A percentile compares a stretch with the other conserved stretches of the same genome.
phyloP scores from a whole-genome alignment of 129 eudicot species.

The Centella asiatica region DNA sequence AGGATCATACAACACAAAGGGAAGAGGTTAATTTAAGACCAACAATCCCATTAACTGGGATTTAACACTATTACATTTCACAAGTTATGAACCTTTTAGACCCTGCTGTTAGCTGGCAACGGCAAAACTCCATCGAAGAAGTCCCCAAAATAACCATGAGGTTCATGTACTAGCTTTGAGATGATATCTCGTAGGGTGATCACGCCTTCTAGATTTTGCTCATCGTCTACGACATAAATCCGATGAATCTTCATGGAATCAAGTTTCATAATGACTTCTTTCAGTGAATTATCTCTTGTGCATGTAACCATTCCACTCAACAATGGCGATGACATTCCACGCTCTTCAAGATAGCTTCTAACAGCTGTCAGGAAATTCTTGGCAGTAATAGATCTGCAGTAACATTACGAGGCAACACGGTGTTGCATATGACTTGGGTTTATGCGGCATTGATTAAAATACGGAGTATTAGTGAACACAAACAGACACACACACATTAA shows the following conservation, averaged over 20 bases:
- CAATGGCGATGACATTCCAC: constrained; percentile 36
- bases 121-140: constrained; percentile 93
- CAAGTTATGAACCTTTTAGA: constrained; percentile 23
- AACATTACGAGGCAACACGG: neutral
- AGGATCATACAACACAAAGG: neutral
- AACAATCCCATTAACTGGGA: neutral
- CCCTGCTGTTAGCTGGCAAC: constrained; percentile 71
- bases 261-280: constrained; percentile 62
- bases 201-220: constrained; percentile 57
- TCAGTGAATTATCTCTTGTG: constrained; percentile 39
- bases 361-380: constrained; percentile 78
- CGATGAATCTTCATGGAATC: constrained; percentile 69
- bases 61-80: neutral
- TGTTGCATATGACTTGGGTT: no score
- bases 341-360: constrained; percentile 53
- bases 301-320: constrained; percentile 71
- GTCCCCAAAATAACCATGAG: constrained; percentile 89
- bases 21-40: neutral
- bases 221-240: constrained; percentile 70
- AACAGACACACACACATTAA: neutral
- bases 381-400: constrained; percentile 71
- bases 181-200: constrained; percentile 90
- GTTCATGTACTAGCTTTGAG: constrained; percentile 92
- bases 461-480: no score
- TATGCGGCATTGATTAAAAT: neutral